Base-by-base conservation (phyloP, 1,139 yeast species). In the Yamadazyma sp. region DNA sequence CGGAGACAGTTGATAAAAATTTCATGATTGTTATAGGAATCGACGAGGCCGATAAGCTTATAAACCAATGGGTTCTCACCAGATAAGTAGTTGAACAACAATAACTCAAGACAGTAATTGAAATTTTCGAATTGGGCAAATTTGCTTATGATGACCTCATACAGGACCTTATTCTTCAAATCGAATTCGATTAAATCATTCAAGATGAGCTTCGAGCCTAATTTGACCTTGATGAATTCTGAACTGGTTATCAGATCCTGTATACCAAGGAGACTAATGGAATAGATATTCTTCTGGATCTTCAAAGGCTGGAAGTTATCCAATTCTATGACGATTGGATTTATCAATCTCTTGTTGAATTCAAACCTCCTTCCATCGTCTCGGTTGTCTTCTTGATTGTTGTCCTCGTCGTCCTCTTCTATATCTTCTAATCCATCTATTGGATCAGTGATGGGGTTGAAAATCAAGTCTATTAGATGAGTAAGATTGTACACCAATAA, bases 1-100 rank as follows among this genome's bases (percentile, higher is more conserved):
- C 77, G 49, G 39, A 72, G 58, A 47, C 75, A 72, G 39, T 69
- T 69, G 31, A 71, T 66, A 43, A 61, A 69, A 12, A 71, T 62
- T 34, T 66, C 69, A 8, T 66, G 52, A 24, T 57, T 50, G 15
- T 54, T 51, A n/a, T 55, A 49, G 23, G 48, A 44, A 41, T 64
- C 59, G 18, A 71, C 64, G 32, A 72, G 50, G 25, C 55, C 51
- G 12, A 65, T 55, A 28, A 71, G 51, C 25, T 52, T 49, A 15
- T 49, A 18, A 12, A 44, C 39, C 20, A 35, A 20, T 4, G 45
- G 44, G 16, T 51, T 40, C 23, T 42, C 35, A 16, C 53, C 53
- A 2, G 67, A 61, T 24, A 71, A 55, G 40, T 62, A 61, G 36
- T 63, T 61, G 46, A 66, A 70, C 9, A 72, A 53, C 8, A 72